Evolutionary conservation across 2,329 filamentous ascomycete genomes (phyloP).

Genomic region (Botrytis fabae): DNA sequence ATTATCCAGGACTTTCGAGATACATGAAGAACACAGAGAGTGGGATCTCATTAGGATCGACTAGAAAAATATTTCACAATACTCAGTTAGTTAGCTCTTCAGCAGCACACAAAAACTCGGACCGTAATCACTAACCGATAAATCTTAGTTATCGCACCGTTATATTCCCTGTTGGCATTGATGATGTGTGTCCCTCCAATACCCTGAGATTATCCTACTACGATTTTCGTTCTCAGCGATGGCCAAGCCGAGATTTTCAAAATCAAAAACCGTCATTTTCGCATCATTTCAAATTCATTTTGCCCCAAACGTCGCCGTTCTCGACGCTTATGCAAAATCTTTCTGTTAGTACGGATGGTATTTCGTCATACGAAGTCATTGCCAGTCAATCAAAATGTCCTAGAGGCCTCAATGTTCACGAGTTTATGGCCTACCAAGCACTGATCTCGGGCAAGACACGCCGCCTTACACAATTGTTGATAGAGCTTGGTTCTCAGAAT

Average conservation of each 20-base stretch:
- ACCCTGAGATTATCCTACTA: constrained; percentile 39
- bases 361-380: constrained; percentile 46
- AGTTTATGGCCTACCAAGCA: constrained; percentile 49
- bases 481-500: constrained; percentile 53
- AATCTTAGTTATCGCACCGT: constrained; percentile 24
- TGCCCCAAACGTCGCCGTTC: constrained; percentile 41
- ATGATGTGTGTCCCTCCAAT: constrained; percentile 36
- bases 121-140: background rate
- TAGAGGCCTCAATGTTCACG: constrained; percentile 47
- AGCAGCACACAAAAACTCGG: background rate
- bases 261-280: constrained; percentile 36
- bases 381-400: constrained; percentile 51
- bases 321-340: constrained; percentile 28
- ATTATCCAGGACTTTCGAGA: constrained; percentile 2
- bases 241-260: constrained; percentile 33
- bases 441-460: constrained; percentile 47
- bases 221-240: constrained; percentile 35
- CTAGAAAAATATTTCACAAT: constrained; percentile 38
- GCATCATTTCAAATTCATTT: constrained; percentile 40
- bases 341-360: constrained; percentile 34
- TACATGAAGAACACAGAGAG: background rate
- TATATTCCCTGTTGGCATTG: constrained; percentile 31
- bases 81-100: constrained; percentile 34
- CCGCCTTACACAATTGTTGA: constrained; percentile 51
- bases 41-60: constrained; percentile 39